Conservation (phyloP, 192 early-diverging fungal species). For the Jimgerdemannia flammicorona region DNA sequence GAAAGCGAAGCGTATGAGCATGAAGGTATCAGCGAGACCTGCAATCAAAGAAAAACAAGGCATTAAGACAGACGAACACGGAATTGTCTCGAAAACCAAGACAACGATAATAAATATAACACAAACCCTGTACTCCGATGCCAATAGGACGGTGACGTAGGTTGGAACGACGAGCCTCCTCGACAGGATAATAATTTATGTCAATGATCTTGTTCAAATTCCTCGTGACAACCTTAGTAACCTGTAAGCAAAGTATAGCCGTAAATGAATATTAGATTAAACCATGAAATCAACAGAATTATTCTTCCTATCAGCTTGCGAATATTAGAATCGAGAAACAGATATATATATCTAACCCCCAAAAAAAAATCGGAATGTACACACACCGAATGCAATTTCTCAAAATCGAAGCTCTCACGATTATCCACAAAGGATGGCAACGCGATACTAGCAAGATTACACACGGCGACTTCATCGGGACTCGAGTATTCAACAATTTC, state of each 20-base stretch:
- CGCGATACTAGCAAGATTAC: constrained; percentile 94
- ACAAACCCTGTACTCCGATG: constrained; percentile 89
- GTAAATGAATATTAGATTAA: constrained; percentile 11
- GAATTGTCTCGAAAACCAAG: no score
- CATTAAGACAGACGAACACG: no score
- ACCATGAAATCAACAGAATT: constrained; percentile 1
- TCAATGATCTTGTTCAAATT: constrained; percentile 99
- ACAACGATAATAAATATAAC: not conserved
- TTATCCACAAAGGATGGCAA: constrained; percentile 81
- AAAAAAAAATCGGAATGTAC: not conserved
- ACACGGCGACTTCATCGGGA: constrained; percentile 96
- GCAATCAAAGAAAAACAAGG: not conserved
- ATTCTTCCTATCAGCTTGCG: not conserved
- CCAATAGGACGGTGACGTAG: constrained; percentile 96
- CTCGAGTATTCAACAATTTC: constrained; percentile 97
- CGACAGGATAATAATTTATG: constrained; percentile 94
- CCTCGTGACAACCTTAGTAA: constrained; percentile 83
- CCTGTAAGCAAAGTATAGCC: constrained; percentile 18
- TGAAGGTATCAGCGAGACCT: constrained; percentile 89
- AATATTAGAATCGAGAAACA: constrained; percentile 1
- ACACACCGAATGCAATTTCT: constrained; percentile 66
- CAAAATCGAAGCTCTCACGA: constrained; percentile 72
- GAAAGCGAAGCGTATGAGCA: constrained; percentile 92
- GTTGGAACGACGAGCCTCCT: constrained; percentile 84
- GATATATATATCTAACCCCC: not conserved